A percentile compares a stretch with the other conserved stretches of the same genome.
Evolutionary conservation across 257 asterid species (phyloP).

Genomic region (Jaltomata sinuosa): DNA sequence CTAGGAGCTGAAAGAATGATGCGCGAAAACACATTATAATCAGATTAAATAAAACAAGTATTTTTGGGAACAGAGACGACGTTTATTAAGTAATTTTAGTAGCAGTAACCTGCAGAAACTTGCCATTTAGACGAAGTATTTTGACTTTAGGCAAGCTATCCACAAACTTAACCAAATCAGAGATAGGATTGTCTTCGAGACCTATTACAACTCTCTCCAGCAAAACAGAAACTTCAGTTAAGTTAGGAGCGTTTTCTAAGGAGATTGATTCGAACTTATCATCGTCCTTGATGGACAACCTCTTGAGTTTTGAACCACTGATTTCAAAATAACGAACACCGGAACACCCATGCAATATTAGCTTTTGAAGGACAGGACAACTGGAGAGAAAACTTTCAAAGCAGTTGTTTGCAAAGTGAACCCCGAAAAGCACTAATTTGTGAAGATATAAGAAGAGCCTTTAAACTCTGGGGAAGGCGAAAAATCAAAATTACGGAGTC

Average conservation of each 20-base stretch:
- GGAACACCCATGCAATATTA: background rate
- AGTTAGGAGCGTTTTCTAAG: background rate
- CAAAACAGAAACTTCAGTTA: no score
- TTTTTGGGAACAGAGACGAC: background rate
- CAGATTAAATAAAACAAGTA: background rate
- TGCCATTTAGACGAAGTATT: background rate
- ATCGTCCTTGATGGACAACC: background rate
- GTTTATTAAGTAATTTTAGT: no score
- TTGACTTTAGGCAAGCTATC: background rate
- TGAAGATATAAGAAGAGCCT: background rate
- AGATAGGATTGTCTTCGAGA: background rate
- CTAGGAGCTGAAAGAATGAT: background rate
- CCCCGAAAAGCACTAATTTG: background rate
- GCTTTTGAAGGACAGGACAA: background rate
- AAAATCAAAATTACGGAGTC: background rate
- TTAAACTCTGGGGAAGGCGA: background rate
- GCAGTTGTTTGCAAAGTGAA: background rate
- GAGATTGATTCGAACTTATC: background rate
- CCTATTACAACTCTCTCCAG: background rate
- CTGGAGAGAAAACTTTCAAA: background rate
- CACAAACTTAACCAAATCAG: background rate
- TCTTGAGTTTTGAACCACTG: background rate
- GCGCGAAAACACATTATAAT: no score
- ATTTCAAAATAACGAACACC: background rate
- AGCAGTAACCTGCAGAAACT: no score